These are phyloP conservation scores for Stephania japonica DNA, from an alignment of 164 flowering plant species.

Conservation along the genomic window DNA sequence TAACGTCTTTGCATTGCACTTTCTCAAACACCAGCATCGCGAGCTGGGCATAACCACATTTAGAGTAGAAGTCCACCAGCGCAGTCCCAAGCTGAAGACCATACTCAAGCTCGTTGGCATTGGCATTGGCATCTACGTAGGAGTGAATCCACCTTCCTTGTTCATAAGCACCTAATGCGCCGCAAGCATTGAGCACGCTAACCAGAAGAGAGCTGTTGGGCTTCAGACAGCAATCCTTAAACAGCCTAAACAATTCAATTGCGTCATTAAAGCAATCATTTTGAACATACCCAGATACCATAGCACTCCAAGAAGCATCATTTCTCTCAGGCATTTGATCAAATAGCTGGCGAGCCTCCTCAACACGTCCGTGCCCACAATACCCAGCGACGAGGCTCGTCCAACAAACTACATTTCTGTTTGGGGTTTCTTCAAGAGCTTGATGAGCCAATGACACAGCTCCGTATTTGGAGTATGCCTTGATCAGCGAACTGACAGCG, in stretches of 20 bases:
- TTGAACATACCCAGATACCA: constrained; percentile 27
- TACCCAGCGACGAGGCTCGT: constrained; percentile 20
- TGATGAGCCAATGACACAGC: constrained; percentile 13
- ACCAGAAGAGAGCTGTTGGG: constrained; percentile 23
- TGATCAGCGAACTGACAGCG: constrained; percentile 13
- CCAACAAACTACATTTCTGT: constrained; percentile 26
- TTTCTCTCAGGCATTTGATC: constrained; percentile 21
- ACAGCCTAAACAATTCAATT: constrained; percentile 18
- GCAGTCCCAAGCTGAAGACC: constrained; percentile 21
- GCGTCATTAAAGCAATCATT: constrained; percentile 22
- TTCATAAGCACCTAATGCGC: constrained; percentile 23
- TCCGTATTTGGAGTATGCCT: constrained; percentile 15
- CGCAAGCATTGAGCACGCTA: constrained; percentile 26
- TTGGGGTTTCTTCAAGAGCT: constrained; percentile 10
- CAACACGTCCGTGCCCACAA: constrained; percentile 15
- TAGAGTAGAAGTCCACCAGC: constrained; percentile 27
- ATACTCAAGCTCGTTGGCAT: constrained; percentile 11
- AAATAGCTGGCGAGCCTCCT: constrained; percentile 20
- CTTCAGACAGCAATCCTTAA: constrained; percentile 12
- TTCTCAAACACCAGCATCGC: constrained; percentile 13
- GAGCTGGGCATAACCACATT: constrained; percentile 20
- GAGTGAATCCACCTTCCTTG: constrained; percentile 25
- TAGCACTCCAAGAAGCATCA: constrained; percentile 26
- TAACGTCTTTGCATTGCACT: constrained; percentile 20
- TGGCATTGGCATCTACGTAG: constrained; percentile 12